Percentiles rank a stretch among this genome's conserved stretches.
phyloP scores from a whole-genome alignment of 1,284 basidiomycete species.

The Ceratobasidium sp. region DNA sequence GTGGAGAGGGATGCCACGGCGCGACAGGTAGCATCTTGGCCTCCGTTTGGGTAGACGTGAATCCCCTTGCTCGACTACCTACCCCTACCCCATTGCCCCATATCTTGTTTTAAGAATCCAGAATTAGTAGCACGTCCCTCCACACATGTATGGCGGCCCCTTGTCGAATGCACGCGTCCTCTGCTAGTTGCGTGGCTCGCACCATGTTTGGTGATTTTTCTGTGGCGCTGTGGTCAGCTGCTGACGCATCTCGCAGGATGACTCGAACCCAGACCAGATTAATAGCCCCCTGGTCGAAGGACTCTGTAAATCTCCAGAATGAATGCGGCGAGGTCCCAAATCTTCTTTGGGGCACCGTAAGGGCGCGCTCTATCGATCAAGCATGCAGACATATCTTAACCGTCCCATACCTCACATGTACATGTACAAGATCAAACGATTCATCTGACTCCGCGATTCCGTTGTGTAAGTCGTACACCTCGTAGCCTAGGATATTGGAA shows the following conservation, averaged over 20 bases:
- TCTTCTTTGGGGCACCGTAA: neutral
- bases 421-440: slow-evolving; percentile 16
- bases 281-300: slow-evolving; percentile 29
- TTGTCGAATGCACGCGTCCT: slow-evolving; percentile 9
- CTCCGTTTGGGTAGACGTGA: slow-evolving; percentile 3
- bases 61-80: slow-evolving; percentile 1
- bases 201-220: slow-evolving; percentile 18
- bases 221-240: slow-evolving; percentile 1
- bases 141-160: slow-evolving; percentile 17
- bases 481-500: slow-evolving; percentile 28
- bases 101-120: neutral
- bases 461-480: slow-evolving; percentile 35
- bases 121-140: slow-evolving; percentile 14
- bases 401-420: slow-evolving; percentile 4
- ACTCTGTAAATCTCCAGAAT: slow-evolving; percentile 25
- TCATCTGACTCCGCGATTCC: slow-evolving; percentile 26
- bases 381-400: neutral
- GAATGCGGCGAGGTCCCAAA: slow-evolving; percentile 26
- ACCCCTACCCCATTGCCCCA: slow-evolving; percentile 17
- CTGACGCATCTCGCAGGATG: slow-evolving; percentile 20
- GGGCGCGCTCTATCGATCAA: no score
- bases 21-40: slow-evolving; percentile 15
- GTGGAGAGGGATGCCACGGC: slow-evolving; percentile 14
- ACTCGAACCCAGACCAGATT: slow-evolving; percentile 21
- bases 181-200: slow-evolving; percentile 13